Percentiles rank a stretch among this genome's conserved stretches.
phyloP scores from a whole-genome alignment of 139 green algal species.

The Zygnema circumcarinatum region DNA sequence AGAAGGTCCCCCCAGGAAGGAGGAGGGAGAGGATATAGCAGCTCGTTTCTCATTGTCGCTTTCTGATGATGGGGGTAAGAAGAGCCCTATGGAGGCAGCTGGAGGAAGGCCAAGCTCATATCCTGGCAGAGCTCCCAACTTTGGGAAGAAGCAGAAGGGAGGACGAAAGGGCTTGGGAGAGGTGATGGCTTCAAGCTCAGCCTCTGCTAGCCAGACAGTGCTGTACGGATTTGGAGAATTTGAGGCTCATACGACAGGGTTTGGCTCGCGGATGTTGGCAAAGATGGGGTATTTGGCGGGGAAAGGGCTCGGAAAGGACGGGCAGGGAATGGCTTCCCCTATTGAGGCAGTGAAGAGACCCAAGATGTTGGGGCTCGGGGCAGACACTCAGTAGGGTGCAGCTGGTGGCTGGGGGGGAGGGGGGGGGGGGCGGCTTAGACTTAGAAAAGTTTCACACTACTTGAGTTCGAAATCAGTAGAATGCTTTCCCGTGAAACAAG shows the following conservation, averaged over 20 bases:
- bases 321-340: conserved; percentile 69
- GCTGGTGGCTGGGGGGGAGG: too few species aligned
- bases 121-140: not conserved
- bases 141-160: not conserved
- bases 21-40: not conserved
- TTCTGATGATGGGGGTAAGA: not conserved
- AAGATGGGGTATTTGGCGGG: conserved; percentile 76
- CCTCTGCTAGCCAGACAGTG: not conserved
- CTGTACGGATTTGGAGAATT: conserved; percentile 69
- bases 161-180: not conserved
- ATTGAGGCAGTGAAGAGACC: conserved; percentile 65
- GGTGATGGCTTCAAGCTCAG: not conserved
- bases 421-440: too few species aligned
- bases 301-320: conserved; percentile 65
- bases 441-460: too few species aligned
- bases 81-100: not conserved
- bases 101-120: not conserved
- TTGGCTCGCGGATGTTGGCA: conserved; percentile 73
- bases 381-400: conserved; percentile 3
- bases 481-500: too few species aligned
- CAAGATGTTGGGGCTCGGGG: conserved; percentile 66
- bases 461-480: too few species aligned
- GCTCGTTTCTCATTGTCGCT: not conserved
- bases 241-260: conserved; percentile 77
- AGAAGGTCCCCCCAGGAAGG: not conserved